Conservation (phyloP, 2,329 filamentous ascomycete genomes). For the Diaporthe velutina region DNA sequence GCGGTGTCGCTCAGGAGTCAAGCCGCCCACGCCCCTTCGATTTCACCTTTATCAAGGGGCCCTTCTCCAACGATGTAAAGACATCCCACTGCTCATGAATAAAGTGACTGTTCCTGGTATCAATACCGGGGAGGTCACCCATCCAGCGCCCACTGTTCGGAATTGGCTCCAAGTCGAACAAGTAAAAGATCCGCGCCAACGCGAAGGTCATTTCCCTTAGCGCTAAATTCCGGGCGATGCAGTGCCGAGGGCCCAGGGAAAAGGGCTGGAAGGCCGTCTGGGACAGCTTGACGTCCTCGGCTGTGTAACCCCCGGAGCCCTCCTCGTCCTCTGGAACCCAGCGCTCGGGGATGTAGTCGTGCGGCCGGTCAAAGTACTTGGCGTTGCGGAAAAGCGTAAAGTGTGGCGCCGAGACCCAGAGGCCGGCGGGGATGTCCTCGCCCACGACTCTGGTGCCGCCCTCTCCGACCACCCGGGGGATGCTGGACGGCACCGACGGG, state of each 20-base stretch:
- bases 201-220: neutral
- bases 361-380: neutral
- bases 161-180: neutral
- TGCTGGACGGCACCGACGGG: too few species aligned
- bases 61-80: neutral
- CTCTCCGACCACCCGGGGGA: too few species aligned
- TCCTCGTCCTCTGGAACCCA: neutral
- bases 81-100: neutral
- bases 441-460: neutral
- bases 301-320: neutral
- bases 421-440: neutral
- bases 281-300: neutral
- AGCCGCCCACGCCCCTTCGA: too few species aligned
- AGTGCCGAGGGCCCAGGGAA: neutral
- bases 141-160: neutral
- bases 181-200: neutral
- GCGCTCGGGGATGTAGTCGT: neutral
- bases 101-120: neutral
- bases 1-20: too few species aligned
- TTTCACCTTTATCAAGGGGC: neutral
- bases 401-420: neutral
- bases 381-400: neutral
- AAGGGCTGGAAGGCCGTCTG: neutral
- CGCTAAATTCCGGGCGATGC: neutral
- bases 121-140: neutral